phyloP scores from a whole-genome alignment of 768 basidiomycete genomes.

The Galerina marginata region DNA sequence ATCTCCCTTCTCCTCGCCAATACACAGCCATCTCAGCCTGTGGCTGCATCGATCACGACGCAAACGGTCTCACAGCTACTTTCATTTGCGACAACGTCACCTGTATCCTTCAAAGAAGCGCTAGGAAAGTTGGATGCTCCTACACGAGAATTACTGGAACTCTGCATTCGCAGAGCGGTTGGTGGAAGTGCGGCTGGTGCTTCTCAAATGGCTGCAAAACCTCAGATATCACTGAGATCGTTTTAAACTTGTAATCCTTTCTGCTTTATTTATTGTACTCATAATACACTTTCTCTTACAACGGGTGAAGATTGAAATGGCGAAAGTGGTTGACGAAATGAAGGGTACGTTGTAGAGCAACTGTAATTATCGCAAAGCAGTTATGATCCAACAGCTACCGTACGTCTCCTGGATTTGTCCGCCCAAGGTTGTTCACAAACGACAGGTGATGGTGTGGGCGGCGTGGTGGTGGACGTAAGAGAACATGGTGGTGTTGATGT shows the following conservation, averaged over 20 bases:
- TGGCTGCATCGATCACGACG: conserved; percentile 45
- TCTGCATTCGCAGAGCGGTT: conserved; percentile 77
- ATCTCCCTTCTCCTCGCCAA: conserved; percentile 72
- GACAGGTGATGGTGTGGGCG: too few relatives aligned
- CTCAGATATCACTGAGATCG: conserved; percentile 79
- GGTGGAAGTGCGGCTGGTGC: conserved; percentile 41
- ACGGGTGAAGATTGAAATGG: too few relatives aligned
- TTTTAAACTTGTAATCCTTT: conserved; percentile 45
- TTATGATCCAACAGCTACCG: too few relatives aligned
- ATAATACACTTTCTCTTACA: too few relatives aligned
- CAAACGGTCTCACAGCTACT: conserved; percentile 73
- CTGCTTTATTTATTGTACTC: too few relatives aligned
- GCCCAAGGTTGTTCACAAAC: too few relatives aligned
- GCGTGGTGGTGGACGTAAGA: too few relatives aligned
- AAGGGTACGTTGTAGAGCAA: too few relatives aligned
- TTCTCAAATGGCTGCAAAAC: conserved; percentile 53
- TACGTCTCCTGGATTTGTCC: too few relatives aligned
- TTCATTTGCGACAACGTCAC: conserved; percentile 70
- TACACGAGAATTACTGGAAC: conserved; percentile 70
- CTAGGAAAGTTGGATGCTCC: conserved; percentile 66
- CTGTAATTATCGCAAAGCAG: too few relatives aligned
- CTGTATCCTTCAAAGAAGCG: conserved; percentile 85
- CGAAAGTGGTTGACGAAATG: too few relatives aligned
- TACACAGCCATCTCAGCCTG: conserved; percentile 41
- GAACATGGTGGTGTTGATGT: too few relatives aligned